These are phyloP conservation scores for Filobasidium wieringae DNA, from an alignment of 768 basidiomycete species.

Conservation along the genomic window DNA sequence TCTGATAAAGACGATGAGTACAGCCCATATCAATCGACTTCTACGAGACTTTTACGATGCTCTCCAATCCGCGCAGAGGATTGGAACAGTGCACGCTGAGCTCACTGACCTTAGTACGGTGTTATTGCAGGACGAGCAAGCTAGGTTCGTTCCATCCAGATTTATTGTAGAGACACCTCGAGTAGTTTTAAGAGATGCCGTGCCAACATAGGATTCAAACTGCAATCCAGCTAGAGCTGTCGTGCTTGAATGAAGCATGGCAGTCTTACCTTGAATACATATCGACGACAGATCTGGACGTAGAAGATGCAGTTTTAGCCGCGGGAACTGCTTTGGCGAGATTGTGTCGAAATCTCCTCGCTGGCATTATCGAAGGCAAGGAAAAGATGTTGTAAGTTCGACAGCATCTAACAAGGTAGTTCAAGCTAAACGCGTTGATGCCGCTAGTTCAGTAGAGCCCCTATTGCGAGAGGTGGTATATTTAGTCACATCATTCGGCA, in stretches of 20 bases:
- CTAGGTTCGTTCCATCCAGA: no score
- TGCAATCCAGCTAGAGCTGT: no score
- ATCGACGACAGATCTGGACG: background rate
- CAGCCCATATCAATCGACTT: no score
- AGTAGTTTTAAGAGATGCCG: no score
- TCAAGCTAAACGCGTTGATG: background rate
- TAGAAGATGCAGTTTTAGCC: constrained; percentile 16
- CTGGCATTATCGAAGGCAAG: constrained; percentile 64
- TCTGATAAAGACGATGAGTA: no score
- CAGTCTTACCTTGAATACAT: background rate
- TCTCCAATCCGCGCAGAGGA: no score
- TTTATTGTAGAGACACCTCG: no score
- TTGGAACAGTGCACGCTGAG: no score
- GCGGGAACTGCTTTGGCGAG: constrained; percentile 46
- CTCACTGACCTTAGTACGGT: no score
- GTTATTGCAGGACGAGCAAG: no score
- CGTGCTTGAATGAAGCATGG: background rate
- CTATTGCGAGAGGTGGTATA: constrained; percentile 57
- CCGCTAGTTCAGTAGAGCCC: constrained; percentile 57
- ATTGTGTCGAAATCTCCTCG: constrained; percentile 74
- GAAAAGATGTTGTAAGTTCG: constrained; percentile 54
- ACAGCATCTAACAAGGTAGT: constrained; percentile 4
- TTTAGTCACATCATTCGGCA: constrained; percentile 64
- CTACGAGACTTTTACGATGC: no score
- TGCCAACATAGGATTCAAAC: no score